phyloP scores from a whole-genome alignment of 768 basidiomycete species.

The Mrakia gelida region DNA sequence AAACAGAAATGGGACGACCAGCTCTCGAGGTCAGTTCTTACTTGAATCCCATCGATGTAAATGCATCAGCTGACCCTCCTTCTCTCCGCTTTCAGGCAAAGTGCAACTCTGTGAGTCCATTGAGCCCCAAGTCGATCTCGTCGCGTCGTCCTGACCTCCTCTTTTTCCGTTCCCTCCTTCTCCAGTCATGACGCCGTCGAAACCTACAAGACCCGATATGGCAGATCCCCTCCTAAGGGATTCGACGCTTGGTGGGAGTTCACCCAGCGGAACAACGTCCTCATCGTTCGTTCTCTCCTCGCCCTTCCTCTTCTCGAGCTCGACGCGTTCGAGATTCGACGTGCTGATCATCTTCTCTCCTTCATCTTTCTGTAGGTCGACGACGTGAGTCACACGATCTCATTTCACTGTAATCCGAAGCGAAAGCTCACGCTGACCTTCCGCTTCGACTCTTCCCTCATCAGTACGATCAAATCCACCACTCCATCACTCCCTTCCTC shows the following conservation, averaged over 20 bases:
- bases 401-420: too few relatives aligned
- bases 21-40: too few relatives aligned
- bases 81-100: too few relatives aligned
- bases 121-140: too few relatives aligned
- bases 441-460: too few relatives aligned
- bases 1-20: too few relatives aligned
- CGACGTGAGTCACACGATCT: too few relatives aligned
- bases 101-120: too few relatives aligned
- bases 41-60: too few relatives aligned
- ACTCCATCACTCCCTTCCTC: constrained; percentile 37
- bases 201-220: constrained; percentile 38
- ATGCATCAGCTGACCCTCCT: too few relatives aligned
- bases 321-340: neutral
- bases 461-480: constrained; percentile 39
- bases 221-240: constrained; percentile 36
- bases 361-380: too few relatives aligned
- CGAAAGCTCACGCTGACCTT: neutral
- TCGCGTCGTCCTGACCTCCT: neutral
- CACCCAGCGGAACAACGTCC: constrained; percentile 19
- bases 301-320: neutral
- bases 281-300: neutral
- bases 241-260: constrained; percentile 42
- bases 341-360: too few relatives aligned
- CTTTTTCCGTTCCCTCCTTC: neutral
- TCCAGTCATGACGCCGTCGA: constrained; percentile 33